phyloP scores from a whole-genome alignment of 108 stramenopile species.

The Seminavis robusta region DNA sequence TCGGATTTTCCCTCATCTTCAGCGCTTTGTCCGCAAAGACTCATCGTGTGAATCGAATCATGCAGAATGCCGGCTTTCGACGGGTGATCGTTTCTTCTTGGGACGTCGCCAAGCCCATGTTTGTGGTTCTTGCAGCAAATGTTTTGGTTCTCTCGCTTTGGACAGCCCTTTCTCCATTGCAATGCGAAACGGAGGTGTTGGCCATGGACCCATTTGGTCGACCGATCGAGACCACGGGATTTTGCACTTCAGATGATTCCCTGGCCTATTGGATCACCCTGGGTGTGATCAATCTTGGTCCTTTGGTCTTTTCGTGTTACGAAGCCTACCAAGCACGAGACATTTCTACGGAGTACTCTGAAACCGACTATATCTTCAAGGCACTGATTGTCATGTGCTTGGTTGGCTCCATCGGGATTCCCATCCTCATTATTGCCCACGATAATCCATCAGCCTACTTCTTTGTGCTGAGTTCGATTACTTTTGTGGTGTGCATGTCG shows the following conservation, averaged over 20 bases:
- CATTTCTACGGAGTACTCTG: conserved; percentile 45
- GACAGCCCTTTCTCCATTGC: conserved; percentile 40
- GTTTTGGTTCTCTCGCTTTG: conserved; percentile 33
- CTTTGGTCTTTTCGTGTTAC: conserved; percentile 25
- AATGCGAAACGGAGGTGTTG: conserved; percentile 12
- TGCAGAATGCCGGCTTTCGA: conserved; percentile 20
- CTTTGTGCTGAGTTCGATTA: conserved; percentile 19
- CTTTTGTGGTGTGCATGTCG: conserved; percentile 22
- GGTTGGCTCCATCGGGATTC: conserved; percentile 32
- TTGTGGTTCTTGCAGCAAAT: conserved; percentile 20
- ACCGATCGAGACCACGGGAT: conserved; percentile 12
- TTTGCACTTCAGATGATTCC: conserved; percentile 29
- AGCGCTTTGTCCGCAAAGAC: conserved; percentile 50
- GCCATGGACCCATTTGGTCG: conserved; percentile 32
- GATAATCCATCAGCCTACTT: conserved; percentile 18
- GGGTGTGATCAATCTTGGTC: conserved; percentile 16
- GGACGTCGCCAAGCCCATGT: conserved; percentile 50
- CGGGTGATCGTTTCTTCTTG: conserved; percentile 38
- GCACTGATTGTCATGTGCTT: conserved; percentile 20
- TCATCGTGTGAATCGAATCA: conserved; percentile 46
- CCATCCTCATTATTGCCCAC: conserved; percentile 31
- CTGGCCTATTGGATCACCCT: conserved; percentile 21
- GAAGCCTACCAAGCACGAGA: conserved; percentile 52
- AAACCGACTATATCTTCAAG: conserved; percentile 39
- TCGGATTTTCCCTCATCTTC: conserved; percentile 39